Conservation (phyloP, 768 basidiomycete genomes). For the Boletus reticuloceps region DNA sequence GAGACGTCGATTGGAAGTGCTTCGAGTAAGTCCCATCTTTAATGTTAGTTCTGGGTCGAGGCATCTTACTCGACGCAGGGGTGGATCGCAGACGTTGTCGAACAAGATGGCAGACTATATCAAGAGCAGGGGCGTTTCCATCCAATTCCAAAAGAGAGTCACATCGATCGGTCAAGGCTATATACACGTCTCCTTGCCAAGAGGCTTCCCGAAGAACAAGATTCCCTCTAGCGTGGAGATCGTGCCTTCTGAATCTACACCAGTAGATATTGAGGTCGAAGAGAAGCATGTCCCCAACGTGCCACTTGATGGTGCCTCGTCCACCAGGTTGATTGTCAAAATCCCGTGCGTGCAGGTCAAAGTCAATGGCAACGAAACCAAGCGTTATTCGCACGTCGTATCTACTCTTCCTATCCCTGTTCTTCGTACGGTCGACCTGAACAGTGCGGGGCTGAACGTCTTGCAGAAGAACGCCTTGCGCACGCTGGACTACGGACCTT, state of each 20-base stretch:
- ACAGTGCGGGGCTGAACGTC: slow-evolving; percentile 23
- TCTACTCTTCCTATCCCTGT: slow-evolving; percentile 39
- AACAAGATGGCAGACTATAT: slow-evolving; percentile 24
- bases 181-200: neutral
- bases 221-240: neutral
- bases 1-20: slow-evolving; percentile 26
- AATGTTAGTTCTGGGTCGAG: neutral
- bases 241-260: neutral
- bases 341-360: slow-evolving; percentile 7
- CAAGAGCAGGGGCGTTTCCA: neutral
- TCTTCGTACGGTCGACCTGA: slow-evolving; percentile 36
- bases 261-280: neutral
- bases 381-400: slow-evolving; percentile 39
- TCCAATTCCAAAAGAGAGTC: slow-evolving; percentile 19
- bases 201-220: neutral
- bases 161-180: slow-evolving; percentile 12
- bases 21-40: slow-evolving; percentile 25
- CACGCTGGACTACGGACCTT: slow-evolving; percentile 34
- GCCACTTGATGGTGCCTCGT: no score
- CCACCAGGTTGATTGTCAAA: neutral
- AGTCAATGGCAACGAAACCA: slow-evolving; percentile 3
- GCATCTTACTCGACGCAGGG: slow-evolving; percentile 4
- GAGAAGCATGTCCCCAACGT: neutral
- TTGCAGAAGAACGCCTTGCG: slow-evolving; percentile 40
- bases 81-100: slow-evolving; percentile 23